Evolutionary conservation across 2,329 filamentous ascomycete species (phyloP), one percentile per base, ranked within the genome.

Genomic region (Madurella fahalii): DNA sequence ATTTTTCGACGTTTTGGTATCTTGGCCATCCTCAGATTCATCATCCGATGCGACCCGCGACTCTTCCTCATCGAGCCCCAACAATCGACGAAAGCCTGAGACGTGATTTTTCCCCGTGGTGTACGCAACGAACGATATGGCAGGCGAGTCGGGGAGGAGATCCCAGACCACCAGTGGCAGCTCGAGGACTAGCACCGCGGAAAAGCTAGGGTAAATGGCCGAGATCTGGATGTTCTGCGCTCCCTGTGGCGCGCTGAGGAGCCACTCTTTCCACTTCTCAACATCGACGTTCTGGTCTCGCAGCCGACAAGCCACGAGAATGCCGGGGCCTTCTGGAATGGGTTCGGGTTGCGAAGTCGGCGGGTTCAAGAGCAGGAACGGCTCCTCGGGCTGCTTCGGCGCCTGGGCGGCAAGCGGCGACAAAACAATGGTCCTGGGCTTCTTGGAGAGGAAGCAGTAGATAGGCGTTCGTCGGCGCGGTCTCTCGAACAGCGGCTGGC

Each of bases 61-160:
- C 4, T 39, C 50, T 4, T 40, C 51, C 3, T 40, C 12, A 9
- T 49, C 52, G 9, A 39, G 17, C 13, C 46, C 41, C 20, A 54
- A 4, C 3, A 34, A 34, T 5, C 41, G 40, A 2, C 46, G 46
- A 25, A 54, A 54, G 2, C 49, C 52, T 4, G 47, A 54, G 15
- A 50, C 50, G 39, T 50, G 41, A 12, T 53, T 47, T 5, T 41
- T 20, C 8, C 54, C 57, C 4, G 47, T 46, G 15, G 50, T 50
- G 40, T 59, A 74, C 2, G 81, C 81, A 2, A 68, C 63, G 17
- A 68, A 47, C 18, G 67, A 51, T 65, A 69, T 42, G 64, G 63
- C 57, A 62, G 64, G n/a, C 48, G 50, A 54, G 58, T 66, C 11
- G 61, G 48, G 40, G 40, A 57, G 52, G 58, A 57, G 17, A 63